phyloP scores from a whole-genome alignment of 148 eudicot genomes.

The Rhododendron ferrugineum region DNA sequence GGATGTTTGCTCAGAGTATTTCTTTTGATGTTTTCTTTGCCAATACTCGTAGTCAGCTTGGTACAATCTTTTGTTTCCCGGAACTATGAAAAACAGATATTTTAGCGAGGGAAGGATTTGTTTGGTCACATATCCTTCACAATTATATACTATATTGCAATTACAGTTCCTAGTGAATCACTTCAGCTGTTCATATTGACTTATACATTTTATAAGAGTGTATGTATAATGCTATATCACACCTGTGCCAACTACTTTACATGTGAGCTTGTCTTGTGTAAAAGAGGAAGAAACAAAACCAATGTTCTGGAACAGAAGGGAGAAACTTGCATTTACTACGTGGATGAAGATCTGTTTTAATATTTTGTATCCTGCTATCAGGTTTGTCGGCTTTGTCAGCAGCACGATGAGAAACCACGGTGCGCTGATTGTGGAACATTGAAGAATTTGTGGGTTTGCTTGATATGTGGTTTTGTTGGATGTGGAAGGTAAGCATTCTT shows the following conservation, averaged over 20 bases:
- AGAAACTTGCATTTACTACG: background rate
- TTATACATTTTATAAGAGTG: background rate
- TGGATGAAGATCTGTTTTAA: slow-evolving; percentile 1
- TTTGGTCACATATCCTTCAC: background rate
- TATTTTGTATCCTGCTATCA: slow-evolving; percentile 26
- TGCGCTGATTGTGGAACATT: slow-evolving; percentile 76
- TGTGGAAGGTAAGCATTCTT: slow-evolving; percentile 77
- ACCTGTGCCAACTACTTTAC: background rate
- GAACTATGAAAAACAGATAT: background rate
- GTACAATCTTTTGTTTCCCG: background rate
- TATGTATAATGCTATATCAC: background rate
- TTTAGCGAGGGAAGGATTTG: background rate
- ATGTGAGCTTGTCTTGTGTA: background rate
- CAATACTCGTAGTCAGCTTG: background rate
- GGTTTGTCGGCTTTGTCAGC: slow-evolving; percentile 96
- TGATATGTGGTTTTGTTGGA: slow-evolving; percentile 96
- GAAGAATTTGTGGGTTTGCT: slow-evolving; percentile 81
- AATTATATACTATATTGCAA: background rate
- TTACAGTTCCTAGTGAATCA: background rate
- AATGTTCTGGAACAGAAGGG: background rate
- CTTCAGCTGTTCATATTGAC: background rate
- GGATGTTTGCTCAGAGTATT: background rate
- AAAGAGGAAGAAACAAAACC: background rate
- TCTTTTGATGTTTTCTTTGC: background rate
- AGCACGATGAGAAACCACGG: slow-evolving; percentile 73